Base-by-base conservation (phyloP, 2,329 filamentous ascomycete species). In the Pseudogymnoascus sp. region DNA sequence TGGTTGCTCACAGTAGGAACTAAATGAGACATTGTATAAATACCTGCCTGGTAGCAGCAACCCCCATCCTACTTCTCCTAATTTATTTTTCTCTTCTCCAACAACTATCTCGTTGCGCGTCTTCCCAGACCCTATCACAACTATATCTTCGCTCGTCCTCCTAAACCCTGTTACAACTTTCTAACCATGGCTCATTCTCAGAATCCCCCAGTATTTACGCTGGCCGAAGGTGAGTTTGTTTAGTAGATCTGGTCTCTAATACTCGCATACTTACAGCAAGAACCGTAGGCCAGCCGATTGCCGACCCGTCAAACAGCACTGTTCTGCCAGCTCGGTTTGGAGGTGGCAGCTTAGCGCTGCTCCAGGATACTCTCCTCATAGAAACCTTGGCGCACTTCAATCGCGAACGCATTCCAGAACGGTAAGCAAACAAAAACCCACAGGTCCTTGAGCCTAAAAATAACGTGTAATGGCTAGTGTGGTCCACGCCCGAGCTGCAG, bases 401-500 rank as follows among this genome's bases (percentile, higher is more conserved):
- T 25, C 62, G 60, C 25, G 57, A 65, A 60, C 14, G 64, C 10
- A 67, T 62, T 13, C 62, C 62, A 13, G 65, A 67, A 34, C 37
- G 64, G 60, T 62, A 25, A 62, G 21, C 23, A 23, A 62, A 16
- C 19, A 21, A 62, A 14, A 14, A 21, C 14, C 45, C 16, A 21
- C 19, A 11, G 16, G n/a, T 45, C 31, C 11, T n/a, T 23, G 8
- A 43, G 19, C 16, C 16, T 23, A 6, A 21, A 5, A 43, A 11
- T 43, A 28, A 25, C 13, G 37, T 16, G 34, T 41, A 7, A 23
- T 60, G n/a, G 62, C 62, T 25, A 65, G 63, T 36, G 76, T 87
- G 11, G 85, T 89, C 1, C 85, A 88, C 70, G 85, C 86, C 13
- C 80, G 85, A 64, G 86, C 84, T 71, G 65, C 66, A 13, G 67